Evolutionary conservation across 352 stramenopile genomes (phyloP).

Genomic region (Globisporangium acanthophoron): DNA sequence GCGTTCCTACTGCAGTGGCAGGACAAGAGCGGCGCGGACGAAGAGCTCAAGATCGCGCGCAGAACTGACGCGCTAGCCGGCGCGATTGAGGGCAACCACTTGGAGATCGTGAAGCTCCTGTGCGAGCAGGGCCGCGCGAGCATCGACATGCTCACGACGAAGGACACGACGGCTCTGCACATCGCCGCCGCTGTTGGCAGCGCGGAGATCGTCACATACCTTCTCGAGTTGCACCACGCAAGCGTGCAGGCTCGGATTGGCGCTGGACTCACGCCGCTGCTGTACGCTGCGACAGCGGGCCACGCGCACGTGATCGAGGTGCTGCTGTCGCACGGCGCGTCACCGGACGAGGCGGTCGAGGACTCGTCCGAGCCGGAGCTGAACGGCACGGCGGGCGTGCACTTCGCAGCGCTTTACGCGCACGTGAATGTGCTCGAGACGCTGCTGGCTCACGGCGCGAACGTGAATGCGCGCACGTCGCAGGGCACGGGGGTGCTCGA

Average conservation of each 20-base stretch:
- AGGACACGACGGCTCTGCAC: constrained; percentile 10
- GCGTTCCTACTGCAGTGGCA: constrained; percentile 7
- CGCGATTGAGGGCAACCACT: constrained; percentile 3
- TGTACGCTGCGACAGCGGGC: constrained; percentile 3
- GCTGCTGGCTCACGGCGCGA: constrained; percentile 3
- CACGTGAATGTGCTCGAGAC: constrained; percentile 4
- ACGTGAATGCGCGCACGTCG: constrained; percentile 5
- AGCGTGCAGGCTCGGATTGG: not conserved
- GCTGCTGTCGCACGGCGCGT: constrained; percentile 4
- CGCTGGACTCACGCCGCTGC: constrained; percentile 1
- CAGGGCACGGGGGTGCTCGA: constrained; percentile 6
- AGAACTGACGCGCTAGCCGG: not conserved
- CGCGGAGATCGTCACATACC: constrained; percentile 2
- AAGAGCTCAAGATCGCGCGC: not conserved
- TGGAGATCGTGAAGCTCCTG: not conserved
- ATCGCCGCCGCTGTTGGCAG: constrained; percentile 1
- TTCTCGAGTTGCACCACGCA: constrained; percentile 1
- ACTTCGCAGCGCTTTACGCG: constrained; percentile 10
- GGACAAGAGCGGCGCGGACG: not conserved
- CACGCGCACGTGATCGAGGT: not conserved
- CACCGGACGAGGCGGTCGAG: not conserved
- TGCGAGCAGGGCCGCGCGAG: constrained; percentile 6
- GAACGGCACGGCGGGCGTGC: constrained; percentile 4
- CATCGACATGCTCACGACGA: not conserved
- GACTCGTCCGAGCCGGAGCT: constrained; percentile 2